Evolutionary conservation across 345 rosid genomes (phyloP).

Genomic region (Citrus sp.): DNA sequence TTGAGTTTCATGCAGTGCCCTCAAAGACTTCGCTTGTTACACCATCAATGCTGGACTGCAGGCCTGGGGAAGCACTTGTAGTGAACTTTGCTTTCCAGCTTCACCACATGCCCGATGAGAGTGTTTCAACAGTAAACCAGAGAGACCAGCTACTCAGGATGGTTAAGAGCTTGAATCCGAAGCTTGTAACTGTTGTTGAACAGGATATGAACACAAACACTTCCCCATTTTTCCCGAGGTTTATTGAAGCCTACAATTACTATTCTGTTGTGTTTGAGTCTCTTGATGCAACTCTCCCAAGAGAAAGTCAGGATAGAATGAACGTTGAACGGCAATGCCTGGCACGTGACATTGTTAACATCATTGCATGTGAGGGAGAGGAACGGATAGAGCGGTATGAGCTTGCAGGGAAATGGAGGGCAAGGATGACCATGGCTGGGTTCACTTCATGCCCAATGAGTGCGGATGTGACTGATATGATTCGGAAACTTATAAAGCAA

Average conservation of each 20-base stretch:
- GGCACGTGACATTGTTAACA: slow-evolving; percentile 90
- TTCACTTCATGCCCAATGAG: slow-evolving; percentile 67
- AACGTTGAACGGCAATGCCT: slow-evolving; percentile 94
- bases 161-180: slow-evolving; percentile 86
- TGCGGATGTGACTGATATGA: slow-evolving; percentile 39
- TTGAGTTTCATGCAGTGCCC: slow-evolving; percentile 67
- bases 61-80: slow-evolving; percentile 65
- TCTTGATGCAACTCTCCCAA: slow-evolving; percentile 80
- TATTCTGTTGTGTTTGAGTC: slow-evolving; percentile 90
- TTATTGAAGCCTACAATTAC: slow-evolving; percentile 79
- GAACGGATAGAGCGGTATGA: slow-evolving; percentile 92
- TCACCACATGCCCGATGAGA: slow-evolving; percentile 99
- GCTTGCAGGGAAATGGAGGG: slow-evolving; percentile 93
- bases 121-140: slow-evolving; percentile 83
- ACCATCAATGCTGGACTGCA: slow-evolving; percentile 63
- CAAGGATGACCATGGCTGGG: slow-evolving; percentile 94
- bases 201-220: slow-evolving; percentile 95
- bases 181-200: slow-evolving; percentile 90
- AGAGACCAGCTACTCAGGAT: slow-evolving; percentile 89
- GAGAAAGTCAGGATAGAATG: slow-evolving; percentile 95
- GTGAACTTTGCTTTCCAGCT: slow-evolving; percentile 98
- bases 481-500: slow-evolving; percentile 48
- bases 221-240: slow-evolving; percentile 77
- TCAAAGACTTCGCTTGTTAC: slow-evolving; percentile 68
- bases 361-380: slow-evolving; percentile 95